A percentile compares a stretch with the other conserved stretches of the same genome.
Evolutionary conservation across 768 basidiomycete genomes (phyloP).

Genomic region (Tephrocybe sp.): DNA sequence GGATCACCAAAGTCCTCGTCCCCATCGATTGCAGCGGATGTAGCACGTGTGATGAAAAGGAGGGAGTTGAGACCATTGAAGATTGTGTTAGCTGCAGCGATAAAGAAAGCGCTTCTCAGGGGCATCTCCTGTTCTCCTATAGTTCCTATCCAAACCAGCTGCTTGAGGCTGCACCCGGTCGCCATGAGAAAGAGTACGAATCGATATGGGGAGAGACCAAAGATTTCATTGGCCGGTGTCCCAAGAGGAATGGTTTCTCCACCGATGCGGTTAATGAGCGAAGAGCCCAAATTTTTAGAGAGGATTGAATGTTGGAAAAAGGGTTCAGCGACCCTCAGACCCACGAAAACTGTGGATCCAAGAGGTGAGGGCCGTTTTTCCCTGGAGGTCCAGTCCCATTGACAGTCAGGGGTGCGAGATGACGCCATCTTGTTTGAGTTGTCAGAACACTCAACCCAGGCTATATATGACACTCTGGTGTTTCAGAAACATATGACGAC

Average conservation of each 20-base stretch:
- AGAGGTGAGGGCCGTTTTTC: constrained; percentile 9
- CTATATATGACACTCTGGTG: not conserved
- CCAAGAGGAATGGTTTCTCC: constrained; percentile 3
- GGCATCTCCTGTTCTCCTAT: constrained; percentile 10
- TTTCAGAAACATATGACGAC: too few species aligned
- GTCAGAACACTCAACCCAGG: not conserved
- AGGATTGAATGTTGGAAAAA: constrained; percentile 9
- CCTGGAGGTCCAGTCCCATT: constrained; percentile 9
- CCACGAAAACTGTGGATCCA: constrained; percentile 11
- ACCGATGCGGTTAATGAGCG: constrained; percentile 6
- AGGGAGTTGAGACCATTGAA: constrained; percentile 19
- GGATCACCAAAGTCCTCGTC: constrained; percentile 10
- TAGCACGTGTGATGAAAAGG: constrained; percentile 16
- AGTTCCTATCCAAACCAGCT: constrained; percentile 9
- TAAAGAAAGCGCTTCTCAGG: constrained; percentile 1
- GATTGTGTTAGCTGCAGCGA: constrained; percentile 14
- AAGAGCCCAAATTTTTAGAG: constrained; percentile 6
- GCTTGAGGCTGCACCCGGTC: constrained; percentile 7
- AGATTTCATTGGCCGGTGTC: constrained; percentile 1
- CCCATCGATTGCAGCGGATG: constrained; percentile 8
- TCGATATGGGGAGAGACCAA: constrained; percentile 10
- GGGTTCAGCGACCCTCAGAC: constrained; percentile 10
- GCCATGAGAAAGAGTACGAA: constrained; percentile 12
- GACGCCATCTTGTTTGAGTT: not conserved
- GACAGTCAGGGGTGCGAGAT: not conserved